These are phyloP conservation scores for Nakazawaea wickerhamii DNA, from an alignment of 805 yeast genomes.

Conservation along the genomic window DNA sequence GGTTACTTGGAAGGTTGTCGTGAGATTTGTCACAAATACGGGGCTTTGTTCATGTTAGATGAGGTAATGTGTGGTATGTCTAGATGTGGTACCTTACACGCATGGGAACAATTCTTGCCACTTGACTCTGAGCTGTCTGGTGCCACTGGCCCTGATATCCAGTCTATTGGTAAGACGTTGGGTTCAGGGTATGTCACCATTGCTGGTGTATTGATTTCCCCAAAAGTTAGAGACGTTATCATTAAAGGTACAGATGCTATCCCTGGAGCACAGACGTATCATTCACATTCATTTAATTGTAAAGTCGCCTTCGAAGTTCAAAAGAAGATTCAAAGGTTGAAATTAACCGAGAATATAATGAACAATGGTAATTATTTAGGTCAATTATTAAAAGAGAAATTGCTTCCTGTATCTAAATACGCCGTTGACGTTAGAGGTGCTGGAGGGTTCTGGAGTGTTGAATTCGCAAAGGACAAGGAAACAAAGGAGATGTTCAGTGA, in stretches of 20 bases:
- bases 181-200: conserved; percentile 47
- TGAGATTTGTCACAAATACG: conserved; percentile 44
- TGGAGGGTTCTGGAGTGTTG: conserved; percentile 51
- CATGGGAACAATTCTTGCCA: conserved; percentile 37
- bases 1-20: conserved; percentile 40
- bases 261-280: conserved; percentile 46
- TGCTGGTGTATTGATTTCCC: conserved; percentile 42
- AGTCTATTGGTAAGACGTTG: conserved; percentile 44
- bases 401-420: conserved; percentile 27
- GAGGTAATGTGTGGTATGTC: conserved; percentile 56
- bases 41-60: conserved; percentile 40
- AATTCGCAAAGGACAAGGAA: conserved; percentile 39
- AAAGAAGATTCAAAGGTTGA: conserved; percentile 31
- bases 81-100: conserved; percentile 40
- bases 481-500: conserved; percentile 41
- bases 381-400: conserved; percentile 23
- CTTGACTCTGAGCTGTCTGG: conserved; percentile 23
- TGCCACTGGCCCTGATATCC: conserved; percentile 39
- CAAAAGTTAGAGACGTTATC: conserved; percentile 33
- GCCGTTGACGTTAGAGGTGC: conserved; percentile 50
- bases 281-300: conserved; percentile 41
- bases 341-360: conserved; percentile 35
- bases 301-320: conserved; percentile 42
- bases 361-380: conserved; percentile 40
- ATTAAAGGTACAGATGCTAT: conserved; percentile 34